Conservation (phyloP, 768 basidiomycete species). For the Phanerochaete carnosa region DNA sequence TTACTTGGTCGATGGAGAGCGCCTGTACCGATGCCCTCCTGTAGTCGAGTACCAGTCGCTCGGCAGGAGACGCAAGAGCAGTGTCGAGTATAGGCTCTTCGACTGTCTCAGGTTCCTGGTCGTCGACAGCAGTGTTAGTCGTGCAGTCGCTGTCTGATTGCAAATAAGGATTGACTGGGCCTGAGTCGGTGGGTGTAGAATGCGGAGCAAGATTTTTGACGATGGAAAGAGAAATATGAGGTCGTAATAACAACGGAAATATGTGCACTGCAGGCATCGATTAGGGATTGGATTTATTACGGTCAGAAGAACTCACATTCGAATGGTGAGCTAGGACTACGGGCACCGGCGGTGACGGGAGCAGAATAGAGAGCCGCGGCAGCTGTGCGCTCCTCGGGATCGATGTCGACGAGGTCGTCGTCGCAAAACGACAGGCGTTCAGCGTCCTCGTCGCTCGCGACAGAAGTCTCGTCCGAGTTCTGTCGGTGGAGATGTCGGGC, state of each 20-base stretch:
- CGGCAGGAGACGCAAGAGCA: background rate
- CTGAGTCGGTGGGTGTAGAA: background rate
- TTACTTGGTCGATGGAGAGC: constrained; percentile 3
- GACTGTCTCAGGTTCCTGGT: background rate
- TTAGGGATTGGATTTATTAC: background rate
- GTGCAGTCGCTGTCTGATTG: background rate
- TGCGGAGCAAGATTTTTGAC: constrained; percentile 3
- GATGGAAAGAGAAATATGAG: constrained; percentile 3
- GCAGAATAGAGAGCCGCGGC: background rate
- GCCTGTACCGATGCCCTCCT: background rate
- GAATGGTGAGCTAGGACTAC: constrained; percentile 1
- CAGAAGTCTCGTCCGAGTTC: background rate
- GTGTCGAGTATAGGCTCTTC: background rate
- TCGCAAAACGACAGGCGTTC: constrained; percentile 14
- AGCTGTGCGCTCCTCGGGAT: constrained; percentile 6
- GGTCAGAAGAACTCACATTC: background rate
- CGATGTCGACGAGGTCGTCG: constrained; percentile 14
- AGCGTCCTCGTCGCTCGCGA: background rate
- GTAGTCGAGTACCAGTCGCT: background rate
- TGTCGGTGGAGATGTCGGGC: background rate
- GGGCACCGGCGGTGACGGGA: background rate
- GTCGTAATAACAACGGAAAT: background rate
- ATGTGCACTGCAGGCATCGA: background rate
- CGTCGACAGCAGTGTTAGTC: background rate
- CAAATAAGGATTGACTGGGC: background rate